phyloP scores from a whole-genome alignment of 2,329 filamentous ascomycete species.

The Dothideomycetes sp. region DNA sequence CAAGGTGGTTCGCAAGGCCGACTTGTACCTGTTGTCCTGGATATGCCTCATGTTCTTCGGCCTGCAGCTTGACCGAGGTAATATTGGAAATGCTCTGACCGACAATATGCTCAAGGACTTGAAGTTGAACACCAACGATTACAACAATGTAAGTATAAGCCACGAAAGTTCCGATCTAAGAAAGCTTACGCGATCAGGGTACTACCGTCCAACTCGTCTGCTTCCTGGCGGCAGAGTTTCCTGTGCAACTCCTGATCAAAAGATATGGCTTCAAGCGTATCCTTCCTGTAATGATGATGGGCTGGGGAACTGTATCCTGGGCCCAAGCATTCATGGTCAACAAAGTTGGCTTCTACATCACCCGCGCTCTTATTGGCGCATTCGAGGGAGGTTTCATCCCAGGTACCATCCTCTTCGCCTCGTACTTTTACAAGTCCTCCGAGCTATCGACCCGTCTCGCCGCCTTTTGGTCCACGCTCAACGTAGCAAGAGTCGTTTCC shows the following conservation, averaged over 20 bases:
- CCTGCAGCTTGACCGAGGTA: slow-evolving; percentile 9
- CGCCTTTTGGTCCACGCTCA: slow-evolving; percentile 4
- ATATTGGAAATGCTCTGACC: slow-evolving; percentile 11
- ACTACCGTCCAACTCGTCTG: slow-evolving; percentile 8
- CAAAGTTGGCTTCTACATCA: slow-evolving; percentile 9
- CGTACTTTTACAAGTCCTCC: slow-evolving; percentile 11
- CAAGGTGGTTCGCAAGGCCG: slow-evolving; percentile 10
- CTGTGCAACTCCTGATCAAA: slow-evolving; percentile 11
- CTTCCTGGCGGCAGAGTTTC: slow-evolving; percentile 10
- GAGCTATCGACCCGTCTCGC: slow-evolving; percentile 10
- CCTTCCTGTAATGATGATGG: slow-evolving; percentile 11
- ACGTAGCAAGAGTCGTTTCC: slow-evolving; percentile 10
- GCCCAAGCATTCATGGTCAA: slow-evolving; percentile 8
- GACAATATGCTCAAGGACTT: slow-evolving; percentile 11
- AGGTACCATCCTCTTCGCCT: slow-evolving; percentile 10
- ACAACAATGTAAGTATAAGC: slow-evolving; percentile 10
- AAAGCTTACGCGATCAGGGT: slow-evolving; percentile 8
- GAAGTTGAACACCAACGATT: slow-evolving; percentile 9
- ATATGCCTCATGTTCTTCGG: slow-evolving; percentile 11
- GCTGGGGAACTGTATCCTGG: slow-evolving; percentile 8
- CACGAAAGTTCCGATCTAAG: slow-evolving; percentile 13
- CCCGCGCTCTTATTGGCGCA: slow-evolving; percentile 8
- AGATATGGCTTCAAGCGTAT: slow-evolving; percentile 10
- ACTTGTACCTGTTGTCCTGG: slow-evolving; percentile 9
- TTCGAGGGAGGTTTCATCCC: slow-evolving; percentile 12